Base-by-base conservation (phyloP, 495 filamentous ascomycete genomes). In the Parmelia sp. region DNA sequence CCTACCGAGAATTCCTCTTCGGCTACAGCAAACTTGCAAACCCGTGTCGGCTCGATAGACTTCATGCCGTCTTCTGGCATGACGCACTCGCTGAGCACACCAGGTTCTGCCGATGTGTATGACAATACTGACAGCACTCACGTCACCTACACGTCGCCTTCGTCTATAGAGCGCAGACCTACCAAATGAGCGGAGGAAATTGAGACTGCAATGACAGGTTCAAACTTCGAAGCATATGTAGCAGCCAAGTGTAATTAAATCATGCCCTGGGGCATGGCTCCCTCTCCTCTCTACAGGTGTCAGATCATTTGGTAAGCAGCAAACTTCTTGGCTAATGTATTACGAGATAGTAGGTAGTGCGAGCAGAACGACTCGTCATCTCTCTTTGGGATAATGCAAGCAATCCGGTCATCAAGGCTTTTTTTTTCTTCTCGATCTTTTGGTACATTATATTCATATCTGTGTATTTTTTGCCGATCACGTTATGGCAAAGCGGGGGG, bases 1-100 rank as follows among this genome's bases (percentile, higher is more conserved):
- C 39, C 35, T 40, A n/a, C 23, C 7, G 49, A 58, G 21, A 29
- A 58, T 21, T 40, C 25, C 27, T 64, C 44, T 44, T n/a, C 35
- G 25, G 47, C 45, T 44, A 27, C 53, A 47, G 62, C 15, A 40
- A 35, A 57, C 27, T 25, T 29, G 35, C 39, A 61, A 47, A 51
- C 23, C 9, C 47, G 14, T 25, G 23, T 29, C 25, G 25, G 25
- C 47, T 51, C 47, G 47, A 51, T 29, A 25, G 9, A 23, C 23
- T 51, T 15, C 4, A 27, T 51, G 47, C 47, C 47, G 47, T 51
- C 47, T 51, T 29, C 44, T 27, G 47, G 10, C 25, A 7, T 51
- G 12, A n/a, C 47, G 47, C 25, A 51, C 47, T 29, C 47, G 11
- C 3, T 51, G 47, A 15, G 47, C 47, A 51, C 47, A 51, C 23